Conservation (phyloP, 306 rosid genomes). For the Prunus mira region DNA sequence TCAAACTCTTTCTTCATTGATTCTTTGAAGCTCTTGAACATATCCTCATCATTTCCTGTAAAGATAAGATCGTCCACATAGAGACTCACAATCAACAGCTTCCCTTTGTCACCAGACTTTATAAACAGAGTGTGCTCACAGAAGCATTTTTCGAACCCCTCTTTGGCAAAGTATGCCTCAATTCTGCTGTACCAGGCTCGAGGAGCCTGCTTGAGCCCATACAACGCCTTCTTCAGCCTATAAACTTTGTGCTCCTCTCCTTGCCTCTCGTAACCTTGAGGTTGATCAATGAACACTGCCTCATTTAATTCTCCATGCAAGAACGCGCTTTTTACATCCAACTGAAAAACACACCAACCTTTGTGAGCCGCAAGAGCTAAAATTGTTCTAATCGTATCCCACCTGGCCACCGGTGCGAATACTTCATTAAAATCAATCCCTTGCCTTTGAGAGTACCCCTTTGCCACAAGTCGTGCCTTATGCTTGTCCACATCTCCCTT, state of each 20-base stretch:
- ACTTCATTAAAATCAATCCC: not conserved
- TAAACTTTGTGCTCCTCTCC: not conserved
- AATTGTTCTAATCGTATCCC: not conserved
- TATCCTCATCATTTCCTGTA: not conserved
- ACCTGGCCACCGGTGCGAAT: not conserved
- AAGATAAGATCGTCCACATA: not conserved
- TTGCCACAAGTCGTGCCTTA: not conserved
- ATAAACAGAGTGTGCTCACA: too few relatives aligned
- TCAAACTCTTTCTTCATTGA: not conserved
- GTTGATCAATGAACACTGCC: not conserved
- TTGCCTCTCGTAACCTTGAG: not conserved
- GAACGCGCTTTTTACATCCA: too few relatives aligned
- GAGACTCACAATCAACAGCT: not conserved
- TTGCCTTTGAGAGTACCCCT: not conserved
- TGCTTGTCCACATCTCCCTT: constrained; percentile 1
- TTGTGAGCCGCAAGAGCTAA: not conserved
- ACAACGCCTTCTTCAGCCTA: not conserved
- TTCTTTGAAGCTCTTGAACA: not conserved
- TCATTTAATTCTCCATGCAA: not conserved
- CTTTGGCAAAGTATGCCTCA: not conserved
- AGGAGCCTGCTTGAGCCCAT: not conserved
- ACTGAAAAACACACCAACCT: not conserved
- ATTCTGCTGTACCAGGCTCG: not conserved
- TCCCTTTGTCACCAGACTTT: too few relatives aligned
- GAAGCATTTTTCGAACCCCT: too few relatives aligned